Evolutionary conservation across 352 stramenopile genomes (phyloP).

Genomic region (Phytophthora tubulina): DNA sequence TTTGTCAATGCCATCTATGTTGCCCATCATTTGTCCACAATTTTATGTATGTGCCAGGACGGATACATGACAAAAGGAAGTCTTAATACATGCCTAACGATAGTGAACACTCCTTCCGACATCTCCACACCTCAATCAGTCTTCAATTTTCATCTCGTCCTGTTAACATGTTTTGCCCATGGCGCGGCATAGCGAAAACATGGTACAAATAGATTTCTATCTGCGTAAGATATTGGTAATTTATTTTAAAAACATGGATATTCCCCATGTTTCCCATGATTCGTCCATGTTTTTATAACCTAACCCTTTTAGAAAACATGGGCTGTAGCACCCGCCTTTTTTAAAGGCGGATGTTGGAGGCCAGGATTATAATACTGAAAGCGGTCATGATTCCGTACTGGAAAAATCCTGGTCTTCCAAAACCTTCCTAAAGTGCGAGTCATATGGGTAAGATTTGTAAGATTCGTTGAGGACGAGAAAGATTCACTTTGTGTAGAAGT

Average conservation of each 20-base stretch:
- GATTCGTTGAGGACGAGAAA: no score
- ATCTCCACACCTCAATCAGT: neutral
- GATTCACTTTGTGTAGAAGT: no score
- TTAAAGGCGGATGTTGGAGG: no score
- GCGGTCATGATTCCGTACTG: no score
- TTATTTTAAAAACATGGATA: neutral
- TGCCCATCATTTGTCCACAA: neutral
- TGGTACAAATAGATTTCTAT: neutral
- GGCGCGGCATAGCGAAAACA: neutral
- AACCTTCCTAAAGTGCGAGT: no score
- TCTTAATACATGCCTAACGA: neutral
- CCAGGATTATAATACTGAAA: no score
- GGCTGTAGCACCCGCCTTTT: neutral
- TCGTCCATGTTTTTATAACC: neutral
- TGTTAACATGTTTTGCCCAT: neutral
- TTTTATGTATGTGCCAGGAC: neutral
- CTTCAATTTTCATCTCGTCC: slow-evolving; percentile 3
- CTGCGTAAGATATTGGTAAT: neutral
- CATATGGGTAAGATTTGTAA: no score
- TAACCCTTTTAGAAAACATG: slow-evolving; percentile 11
- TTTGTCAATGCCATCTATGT: neutral
- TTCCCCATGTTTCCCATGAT: neutral
- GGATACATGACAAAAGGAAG: neutral
- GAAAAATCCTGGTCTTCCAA: no score
- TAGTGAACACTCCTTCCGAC: neutral